These are phyloP conservation scores for Neocallimastix lanati DNA, from an alignment of 192 early-diverging fungal genomes.

Conservation along the genomic window DNA sequence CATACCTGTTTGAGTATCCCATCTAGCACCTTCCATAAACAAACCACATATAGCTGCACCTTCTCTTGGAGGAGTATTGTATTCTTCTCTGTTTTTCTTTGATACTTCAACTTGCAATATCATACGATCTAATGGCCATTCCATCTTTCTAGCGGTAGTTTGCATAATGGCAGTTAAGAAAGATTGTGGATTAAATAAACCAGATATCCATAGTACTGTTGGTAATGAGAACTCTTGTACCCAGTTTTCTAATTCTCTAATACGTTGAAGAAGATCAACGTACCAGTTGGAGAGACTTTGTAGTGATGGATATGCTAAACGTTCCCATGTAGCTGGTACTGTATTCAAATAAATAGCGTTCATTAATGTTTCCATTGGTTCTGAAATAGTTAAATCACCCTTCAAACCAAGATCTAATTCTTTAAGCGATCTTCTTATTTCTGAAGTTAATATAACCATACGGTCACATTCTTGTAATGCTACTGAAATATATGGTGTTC, in stretches of 20 bases:
- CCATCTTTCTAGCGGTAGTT: constrained; percentile 43
- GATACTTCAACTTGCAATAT: constrained; percentile 41
- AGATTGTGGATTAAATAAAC: constrained; percentile 49
- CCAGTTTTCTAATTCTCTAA: constrained; percentile 43
- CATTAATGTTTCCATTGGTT: constrained; percentile 44
- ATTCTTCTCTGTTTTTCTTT: constrained; percentile 40
- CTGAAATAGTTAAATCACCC: constrained; percentile 43
- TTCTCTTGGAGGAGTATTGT: constrained; percentile 37
- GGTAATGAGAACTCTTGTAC: constrained; percentile 45
- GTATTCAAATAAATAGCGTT: constrained; percentile 38
- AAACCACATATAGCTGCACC: constrained; percentile 42
- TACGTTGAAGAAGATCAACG: constrained; percentile 36
- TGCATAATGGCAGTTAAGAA: constrained; percentile 54
- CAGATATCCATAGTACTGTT: constrained; percentile 35
- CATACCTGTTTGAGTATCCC: constrained; percentile 41
- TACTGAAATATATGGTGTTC: constrained; percentile 47
- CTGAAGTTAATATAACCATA: constrained; percentile 35
- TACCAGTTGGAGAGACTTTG: constrained; percentile 36
- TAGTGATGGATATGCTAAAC: constrained; percentile 39
- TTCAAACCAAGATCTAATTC: constrained; percentile 44
- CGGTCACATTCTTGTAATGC: constrained; percentile 44
- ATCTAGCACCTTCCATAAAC: constrained; percentile 46
- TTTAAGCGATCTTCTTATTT: constrained; percentile 37
- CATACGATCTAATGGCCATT: constrained; percentile 48
- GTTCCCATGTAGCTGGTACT: constrained; percentile 37